Evolutionary conservation across 352 stramenopile species (phyloP), one percentile per base, ranked within the genome.

Genomic region (Pythium monospermum): DNA sequence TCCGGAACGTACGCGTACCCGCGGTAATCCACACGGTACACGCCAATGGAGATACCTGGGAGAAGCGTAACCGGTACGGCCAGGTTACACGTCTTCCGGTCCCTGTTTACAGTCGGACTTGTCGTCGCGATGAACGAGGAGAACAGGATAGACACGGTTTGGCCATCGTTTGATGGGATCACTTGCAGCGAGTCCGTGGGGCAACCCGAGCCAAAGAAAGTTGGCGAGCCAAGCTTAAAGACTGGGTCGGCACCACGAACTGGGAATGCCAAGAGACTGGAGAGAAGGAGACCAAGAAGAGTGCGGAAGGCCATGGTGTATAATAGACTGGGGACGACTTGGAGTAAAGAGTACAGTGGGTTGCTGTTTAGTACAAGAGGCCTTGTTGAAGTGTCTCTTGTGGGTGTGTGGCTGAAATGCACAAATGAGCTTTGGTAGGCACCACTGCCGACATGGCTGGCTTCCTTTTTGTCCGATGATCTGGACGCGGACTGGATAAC

Each of bases 1-100:
- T n/a, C 37, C 1, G 65, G 65, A 0, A 73, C 65, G 50, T 62
- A 73, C 22, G 33, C 51, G 53, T 68, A 63, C 2, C 65, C 65
- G 6, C 57, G 61, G 51, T 73, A 73, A 53, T 70, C 65, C 5
- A 62, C 46, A 15, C 52, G 49, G 53, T 62, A 71, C 35, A 73
- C 56, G 27, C 57, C 65, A 31, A 73, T 62, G 6, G 65, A 59
- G 39, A 70, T 60, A 19, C 61, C 65, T 1, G 35, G 42, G 22
- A 54, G 28, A 36, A 61, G 28, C 6, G 46, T 46, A 4, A 73
- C 46, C 1, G 61, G 61, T 13, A 73, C 41, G 3, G 53, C 41
- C 32, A 73, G 53, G 47, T 68, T 65, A 26, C 65, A 70, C 10
- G 53, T 47, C 40, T 60, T 59, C 22, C 61, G 61, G 18, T 59